These are phyloP conservation scores for Pythium biforme DNA, from an alignment of 352 stramenopile genomes.

Conservation along the genomic window DNA sequence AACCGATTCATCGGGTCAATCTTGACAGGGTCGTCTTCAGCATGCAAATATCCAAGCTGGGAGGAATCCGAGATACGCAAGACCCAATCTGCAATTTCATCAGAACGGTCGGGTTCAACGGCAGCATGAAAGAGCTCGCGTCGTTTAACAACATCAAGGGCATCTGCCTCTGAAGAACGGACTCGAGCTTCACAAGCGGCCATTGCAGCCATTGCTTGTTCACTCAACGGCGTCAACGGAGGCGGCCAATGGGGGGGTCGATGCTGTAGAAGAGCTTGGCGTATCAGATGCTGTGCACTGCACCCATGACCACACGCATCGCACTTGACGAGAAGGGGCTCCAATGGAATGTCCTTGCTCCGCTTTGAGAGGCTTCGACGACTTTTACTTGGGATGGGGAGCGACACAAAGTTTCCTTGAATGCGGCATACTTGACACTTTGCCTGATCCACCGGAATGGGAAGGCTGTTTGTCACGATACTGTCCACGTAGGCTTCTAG, in stretches of 20 bases:
- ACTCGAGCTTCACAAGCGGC: background rate
- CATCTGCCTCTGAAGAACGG: background rate
- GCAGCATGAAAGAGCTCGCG: background rate
- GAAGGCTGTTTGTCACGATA: background rate
- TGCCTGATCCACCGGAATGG: background rate
- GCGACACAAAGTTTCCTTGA: background rate
- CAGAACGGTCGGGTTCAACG: background rate
- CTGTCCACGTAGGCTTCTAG: background rate
- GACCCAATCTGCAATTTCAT: background rate
- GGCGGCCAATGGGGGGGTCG: slow-evolving; percentile 20
- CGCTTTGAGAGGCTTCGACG: background rate
- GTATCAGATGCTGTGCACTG: slow-evolving; percentile 18
- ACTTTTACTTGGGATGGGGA: background rate
- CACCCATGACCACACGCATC: background rate
- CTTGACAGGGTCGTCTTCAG: background rate
- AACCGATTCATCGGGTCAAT: background rate
- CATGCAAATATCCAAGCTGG: background rate
- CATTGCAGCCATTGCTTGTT: background rate
- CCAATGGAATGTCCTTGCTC: background rate
- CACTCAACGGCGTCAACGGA: background rate
- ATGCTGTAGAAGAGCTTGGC: slow-evolving; percentile 1
- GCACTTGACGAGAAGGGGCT: slow-evolving; percentile 1
- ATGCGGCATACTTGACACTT: background rate
- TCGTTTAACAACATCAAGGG: too few species aligned
- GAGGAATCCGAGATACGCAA: background rate